These are phyloP conservation scores for Leccinum fuscescens DNA, from an alignment of 1,284 basidiomycete species.

Conservation along the genomic window DNA sequence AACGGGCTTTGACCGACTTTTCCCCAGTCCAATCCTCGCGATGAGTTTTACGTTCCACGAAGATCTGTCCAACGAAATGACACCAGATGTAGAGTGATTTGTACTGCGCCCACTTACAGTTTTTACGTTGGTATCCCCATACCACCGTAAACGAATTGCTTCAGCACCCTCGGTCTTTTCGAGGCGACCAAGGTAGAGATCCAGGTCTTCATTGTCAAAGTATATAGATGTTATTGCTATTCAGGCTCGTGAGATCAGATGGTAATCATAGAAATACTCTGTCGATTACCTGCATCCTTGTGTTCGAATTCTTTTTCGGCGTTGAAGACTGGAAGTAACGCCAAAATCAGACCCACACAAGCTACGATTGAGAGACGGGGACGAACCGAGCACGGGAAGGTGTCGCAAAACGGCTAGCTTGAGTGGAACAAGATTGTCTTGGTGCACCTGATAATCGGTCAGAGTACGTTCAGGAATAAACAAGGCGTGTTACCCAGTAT, in stretches of 20 bases:
- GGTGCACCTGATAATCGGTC: constrained; percentile 66
- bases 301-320: constrained; percentile 90
- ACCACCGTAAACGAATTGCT: constrained; percentile 95
- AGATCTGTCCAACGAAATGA: constrained; percentile 59
- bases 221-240: constrained; percentile 85
- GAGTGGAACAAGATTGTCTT: constrained; percentile 93
- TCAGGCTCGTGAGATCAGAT: constrained; percentile 7
- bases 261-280: neutral
- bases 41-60: constrained; percentile 98
- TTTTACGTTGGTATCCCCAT: constrained; percentile 87
- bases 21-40: constrained; percentile 99
- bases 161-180: constrained; percentile 99
- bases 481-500: constrained; percentile 79
- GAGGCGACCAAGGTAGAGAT: constrained; percentile 95
- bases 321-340: constrained; percentile 75
- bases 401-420: constrained; percentile 94
- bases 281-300: constrained; percentile 75
- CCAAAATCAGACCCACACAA: constrained; percentile 10
- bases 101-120: constrained; percentile 47
- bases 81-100: neutral
- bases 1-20: constrained; percentile 98
- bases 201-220: constrained; percentile 94
- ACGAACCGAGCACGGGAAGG: constrained; percentile 84
- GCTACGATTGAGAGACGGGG: neutral
- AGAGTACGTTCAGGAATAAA: constrained; percentile 7